Percentiles rank a stretch among this genome's conserved stretches.
phyloP scores from a whole-genome alignment of 2,329 filamentous ascomycete genomes.

The Sphaerulina populicola region DNA sequence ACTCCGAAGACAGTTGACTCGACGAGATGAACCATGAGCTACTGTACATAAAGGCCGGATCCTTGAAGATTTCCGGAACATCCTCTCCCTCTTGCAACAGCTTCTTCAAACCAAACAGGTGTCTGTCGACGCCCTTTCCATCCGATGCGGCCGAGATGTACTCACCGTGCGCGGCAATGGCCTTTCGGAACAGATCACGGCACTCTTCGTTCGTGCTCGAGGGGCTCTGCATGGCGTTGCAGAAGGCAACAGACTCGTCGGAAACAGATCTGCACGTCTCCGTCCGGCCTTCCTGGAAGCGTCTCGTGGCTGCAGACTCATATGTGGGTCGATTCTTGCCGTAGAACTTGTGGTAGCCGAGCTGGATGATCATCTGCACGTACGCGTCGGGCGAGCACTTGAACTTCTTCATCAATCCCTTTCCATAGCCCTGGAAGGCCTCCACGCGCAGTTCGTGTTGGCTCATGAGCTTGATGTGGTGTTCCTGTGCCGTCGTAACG shows the following conservation, averaged over 20 bases:
- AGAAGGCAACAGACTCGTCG: conserved; percentile 85
- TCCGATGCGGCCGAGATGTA: conserved; percentile 87
- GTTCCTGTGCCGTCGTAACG: conserved; percentile 66
- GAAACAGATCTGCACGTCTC: conserved; percentile 91
- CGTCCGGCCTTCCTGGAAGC: conserved; percentile 92
- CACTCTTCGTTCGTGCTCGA: conserved; percentile 55
- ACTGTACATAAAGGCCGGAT: conserved; percentile 78
- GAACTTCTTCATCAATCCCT: conserved; percentile 98
- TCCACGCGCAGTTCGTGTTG: conserved; percentile 88
- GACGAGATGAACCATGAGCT: conserved; percentile 82
- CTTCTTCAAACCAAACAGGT: conserved; percentile 96
- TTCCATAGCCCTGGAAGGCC: conserved; percentile 94
- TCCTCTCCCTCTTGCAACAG: conserved; percentile 72
- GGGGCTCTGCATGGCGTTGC: conserved; percentile 71
- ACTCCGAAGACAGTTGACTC: conserved; percentile 87
- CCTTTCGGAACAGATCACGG: conserved; percentile 69
- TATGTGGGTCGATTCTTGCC: conserved; percentile 96
- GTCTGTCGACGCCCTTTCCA: conserved; percentile 87
- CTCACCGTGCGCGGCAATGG: conserved; percentile 71
- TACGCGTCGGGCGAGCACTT: conserved; percentile 96
- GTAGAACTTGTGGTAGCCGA: conserved; percentile 98
- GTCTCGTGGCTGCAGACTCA: conserved; percentile 87
- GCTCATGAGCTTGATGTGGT: conserved; percentile 74
- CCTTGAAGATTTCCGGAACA: conserved; percentile 72
- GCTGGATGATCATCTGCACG: conserved; percentile 96